Conservation (phyloP, 2,329 filamentous ascomycete genomes). For the Knoxdaviesia capensis region DNA sequence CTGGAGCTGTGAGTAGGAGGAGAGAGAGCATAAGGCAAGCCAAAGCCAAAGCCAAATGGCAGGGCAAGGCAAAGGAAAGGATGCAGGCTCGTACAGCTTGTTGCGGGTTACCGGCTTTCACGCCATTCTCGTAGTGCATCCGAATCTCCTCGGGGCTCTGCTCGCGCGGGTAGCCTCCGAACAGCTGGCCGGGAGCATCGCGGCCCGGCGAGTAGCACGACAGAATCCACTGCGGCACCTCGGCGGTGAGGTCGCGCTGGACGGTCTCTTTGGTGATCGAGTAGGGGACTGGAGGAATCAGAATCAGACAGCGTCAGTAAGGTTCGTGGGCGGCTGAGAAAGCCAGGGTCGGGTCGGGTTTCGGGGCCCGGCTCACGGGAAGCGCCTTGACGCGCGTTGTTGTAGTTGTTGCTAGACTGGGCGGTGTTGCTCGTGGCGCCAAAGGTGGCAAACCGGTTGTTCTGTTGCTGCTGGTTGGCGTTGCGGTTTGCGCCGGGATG, state of each 20-base stretch:
- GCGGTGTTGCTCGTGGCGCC: constrained; percentile 2
- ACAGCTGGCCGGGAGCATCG: constrained; percentile 62
- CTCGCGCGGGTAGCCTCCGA: constrained; percentile 60
- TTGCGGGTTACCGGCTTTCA: constrained; percentile 37
- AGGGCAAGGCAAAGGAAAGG: not conserved
- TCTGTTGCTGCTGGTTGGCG: constrained; percentile 1
- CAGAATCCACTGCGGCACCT: constrained; percentile 66
- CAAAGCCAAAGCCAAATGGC: not conserved
- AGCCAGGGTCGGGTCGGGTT: not conserved
- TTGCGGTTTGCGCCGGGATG: constrained; percentile 23
- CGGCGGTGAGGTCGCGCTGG: constrained; percentile 43
- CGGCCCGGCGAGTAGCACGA: constrained; percentile 67
- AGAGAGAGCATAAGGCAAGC: not conserved
- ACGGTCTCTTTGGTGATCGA: constrained; percentile 38
- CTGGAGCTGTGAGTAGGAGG: not conserved
- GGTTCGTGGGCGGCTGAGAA: not conserved
- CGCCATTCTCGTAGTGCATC: constrained; percentile 44
- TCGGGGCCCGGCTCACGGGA: not conserved
- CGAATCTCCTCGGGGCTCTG: constrained; percentile 80
- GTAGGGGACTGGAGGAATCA: constrained; percentile 14
- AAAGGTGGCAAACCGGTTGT: constrained; percentile 7
- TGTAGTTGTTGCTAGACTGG: not conserved
- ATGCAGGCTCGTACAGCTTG: constrained; percentile 21
- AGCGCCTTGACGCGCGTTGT: constrained; percentile 1
- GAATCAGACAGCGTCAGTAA: not conserved